Evolutionary conservation across 2,329 filamentous ascomycete species (phyloP), one percentile per base, ranked within the genome.

Genomic region (Colletotrichum cuscutae): DNA sequence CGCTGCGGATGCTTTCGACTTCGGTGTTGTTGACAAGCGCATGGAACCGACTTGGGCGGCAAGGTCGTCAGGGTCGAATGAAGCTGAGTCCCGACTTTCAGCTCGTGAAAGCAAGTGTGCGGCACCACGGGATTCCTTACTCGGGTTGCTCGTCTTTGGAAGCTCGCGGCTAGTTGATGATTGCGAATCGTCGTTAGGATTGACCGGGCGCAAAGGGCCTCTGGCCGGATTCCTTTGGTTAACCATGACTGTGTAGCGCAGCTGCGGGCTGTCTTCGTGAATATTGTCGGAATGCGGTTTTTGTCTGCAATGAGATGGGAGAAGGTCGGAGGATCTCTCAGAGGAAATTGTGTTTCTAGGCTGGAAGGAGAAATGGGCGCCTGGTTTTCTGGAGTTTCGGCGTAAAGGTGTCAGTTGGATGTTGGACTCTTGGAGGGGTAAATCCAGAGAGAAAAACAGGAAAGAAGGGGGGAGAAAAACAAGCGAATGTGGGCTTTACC

Each of bases 151-250:
- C 30, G 28, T 60, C 37, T 71, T 65, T 54, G 58, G n/a, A 58
- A 28, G 72, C 73, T 42, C 76, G 76, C 49, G 75, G 73, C 68
- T 73, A 49, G 63, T 80, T 79, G 66, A 79, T 72, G 19, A 78
- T 76, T 32, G 77, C 70, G 71, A 79, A 78, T 79, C 79, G 68
- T 79, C 76, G 71, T 79, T 81, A 30, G 77, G 77, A n/a, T 78
- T 78, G 59, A 79, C 79, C 22, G 87, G 82, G 77, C 77, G 85
- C 78, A 77, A 79, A 46, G 81, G 85, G 79, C 77, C 82, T 84
- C 82, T 87, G 74, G 81, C 85, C 72, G 79, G 86, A 77, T 77
- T 86, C 76, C 79, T 85, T 82, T 83, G 87, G 78, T 83, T 86
- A 76, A 83, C 87, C 86, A 88, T 88, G 76, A 64, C 76, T 75